These are phyloP conservation scores for Zalerion maritima DNA, from an alignment of 495 filamentous ascomycete species.

Conservation along the genomic window DNA sequence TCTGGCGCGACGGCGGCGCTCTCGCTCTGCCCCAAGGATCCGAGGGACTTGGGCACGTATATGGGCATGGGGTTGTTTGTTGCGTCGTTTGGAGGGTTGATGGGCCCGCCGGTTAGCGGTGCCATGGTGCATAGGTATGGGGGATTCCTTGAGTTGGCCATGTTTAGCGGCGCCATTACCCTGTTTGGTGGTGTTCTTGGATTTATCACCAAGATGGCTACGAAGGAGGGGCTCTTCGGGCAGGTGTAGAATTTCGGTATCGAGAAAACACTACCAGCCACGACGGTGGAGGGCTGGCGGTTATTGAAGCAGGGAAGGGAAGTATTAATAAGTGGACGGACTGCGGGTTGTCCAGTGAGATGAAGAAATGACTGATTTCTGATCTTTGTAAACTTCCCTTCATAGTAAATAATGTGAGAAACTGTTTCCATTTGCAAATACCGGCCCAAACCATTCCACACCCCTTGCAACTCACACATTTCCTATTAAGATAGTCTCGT, in stretches of 20 bases:
- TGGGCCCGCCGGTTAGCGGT: slow-evolving; percentile 40
- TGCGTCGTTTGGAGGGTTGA: slow-evolving; percentile 26
- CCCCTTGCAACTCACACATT: too few relatives aligned
- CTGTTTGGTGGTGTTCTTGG: slow-evolving; percentile 15
- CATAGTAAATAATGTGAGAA: too few relatives aligned
- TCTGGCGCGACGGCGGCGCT: slow-evolving; percentile 29
- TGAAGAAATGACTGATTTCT: too few relatives aligned
- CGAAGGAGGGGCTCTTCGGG: slow-evolving; percentile 17
- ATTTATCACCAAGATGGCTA: slow-evolving; percentile 16
- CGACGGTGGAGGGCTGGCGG: too few relatives aligned
- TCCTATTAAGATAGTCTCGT: too few relatives aligned
- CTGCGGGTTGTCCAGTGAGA: too few relatives aligned
- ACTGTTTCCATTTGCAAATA: too few relatives aligned
- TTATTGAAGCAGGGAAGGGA: too few relatives aligned
- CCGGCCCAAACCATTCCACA: too few relatives aligned
- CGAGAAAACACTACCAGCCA: too few relatives aligned
- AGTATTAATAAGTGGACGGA: too few relatives aligned
- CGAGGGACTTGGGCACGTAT: slow-evolving; percentile 36
- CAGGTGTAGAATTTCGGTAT: slow-evolving; percentile 7
- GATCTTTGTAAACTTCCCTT: too few relatives aligned
- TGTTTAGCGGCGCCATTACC: slow-evolving; percentile 33
- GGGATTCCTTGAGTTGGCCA: slow-evolving; percentile 23
- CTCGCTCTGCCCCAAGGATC: slow-evolving; percentile 23
- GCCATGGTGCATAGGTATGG: slow-evolving; percentile 27
- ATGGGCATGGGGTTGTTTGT: slow-evolving; percentile 38